Conservation (phyloP, 2,329 filamentous ascomycete species). For the Apiospora phragmitis region DNA sequence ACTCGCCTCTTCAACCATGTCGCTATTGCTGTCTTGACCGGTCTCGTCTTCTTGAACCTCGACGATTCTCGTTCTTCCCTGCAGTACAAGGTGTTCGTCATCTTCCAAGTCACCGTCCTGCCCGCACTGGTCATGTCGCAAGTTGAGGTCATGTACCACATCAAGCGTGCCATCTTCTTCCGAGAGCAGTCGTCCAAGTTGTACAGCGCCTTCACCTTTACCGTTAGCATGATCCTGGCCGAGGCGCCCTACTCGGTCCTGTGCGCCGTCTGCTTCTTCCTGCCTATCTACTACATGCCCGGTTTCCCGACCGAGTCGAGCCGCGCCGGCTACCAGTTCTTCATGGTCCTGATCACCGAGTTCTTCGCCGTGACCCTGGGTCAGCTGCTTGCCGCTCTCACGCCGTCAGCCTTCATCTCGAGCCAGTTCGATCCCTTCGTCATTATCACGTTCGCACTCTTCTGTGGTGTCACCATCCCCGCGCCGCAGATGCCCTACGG, state of each 20-base stretch:
- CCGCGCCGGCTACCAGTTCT: constrained; percentile 82
- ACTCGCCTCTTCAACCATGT: constrained; percentile 85
- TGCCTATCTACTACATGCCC: constrained; percentile 83
- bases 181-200: constrained; percentile 84
- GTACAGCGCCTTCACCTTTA: constrained; percentile 80
- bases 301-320: constrained; percentile 64
- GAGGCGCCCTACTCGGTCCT: constrained; percentile 84
- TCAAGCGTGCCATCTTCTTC: constrained; percentile 80
- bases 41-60: constrained; percentile 77
- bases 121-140: constrained; percentile 82
- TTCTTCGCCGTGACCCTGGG: constrained; percentile 80
- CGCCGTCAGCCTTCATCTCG: constrained; percentile 76
- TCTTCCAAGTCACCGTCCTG: constrained; percentile 86
- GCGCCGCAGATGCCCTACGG: constrained; percentile 75
- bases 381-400: constrained; percentile 75
- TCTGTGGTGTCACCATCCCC: constrained; percentile 86
- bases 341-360: constrained; percentile 82
- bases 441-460: constrained; percentile 79
- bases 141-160: constrained; percentile 80
- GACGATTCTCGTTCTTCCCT: constrained; percentile 74
- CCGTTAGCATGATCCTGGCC: constrained; percentile 73
- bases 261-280: constrained; percentile 78
- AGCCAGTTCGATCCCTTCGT: constrained; percentile 80
- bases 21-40: constrained; percentile 74
- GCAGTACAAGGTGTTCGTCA: constrained; percentile 85